Evolutionary conservation across 805 yeast species (phyloP).

Genomic region (Candida germanica): DNA sequence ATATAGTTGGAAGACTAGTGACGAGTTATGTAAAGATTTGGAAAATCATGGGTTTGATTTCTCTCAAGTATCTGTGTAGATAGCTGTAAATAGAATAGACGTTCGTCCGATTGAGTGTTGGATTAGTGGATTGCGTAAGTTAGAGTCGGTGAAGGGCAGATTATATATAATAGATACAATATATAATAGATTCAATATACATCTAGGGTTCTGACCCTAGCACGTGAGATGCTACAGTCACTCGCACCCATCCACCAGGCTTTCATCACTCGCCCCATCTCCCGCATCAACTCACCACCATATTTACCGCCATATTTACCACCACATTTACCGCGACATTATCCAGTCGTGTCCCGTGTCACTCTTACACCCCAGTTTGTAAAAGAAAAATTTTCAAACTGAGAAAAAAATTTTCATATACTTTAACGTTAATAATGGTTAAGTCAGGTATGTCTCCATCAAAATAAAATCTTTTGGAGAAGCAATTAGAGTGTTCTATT

Average conservation of each 20-base stretch:
- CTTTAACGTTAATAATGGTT: constrained; percentile 46
- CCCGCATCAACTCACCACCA: constrained; percentile 1
- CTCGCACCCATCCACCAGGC: background rate
- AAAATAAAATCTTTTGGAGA: too few species aligned
- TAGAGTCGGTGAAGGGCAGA: too few species aligned
- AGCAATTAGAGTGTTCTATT: too few species aligned
- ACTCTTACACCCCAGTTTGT: background rate
- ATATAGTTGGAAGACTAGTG: constrained; percentile 43
- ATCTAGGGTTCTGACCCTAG: constrained; percentile 7
- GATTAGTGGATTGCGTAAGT: too few species aligned
- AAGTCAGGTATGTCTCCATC: constrained; percentile 55
- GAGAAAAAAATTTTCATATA: constrained; percentile 8
- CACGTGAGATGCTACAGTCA: constrained; percentile 1
- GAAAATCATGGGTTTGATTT: constrained; percentile 43
- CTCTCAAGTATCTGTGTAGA: constrained; percentile 15
- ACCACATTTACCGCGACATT: background rate
- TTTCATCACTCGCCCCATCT: background rate
- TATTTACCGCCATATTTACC: background rate
- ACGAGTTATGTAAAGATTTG: constrained; percentile 49
- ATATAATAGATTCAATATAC: too few species aligned
- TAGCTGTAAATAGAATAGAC: background rate
- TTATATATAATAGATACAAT: too few species aligned
- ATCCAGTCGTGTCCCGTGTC: constrained; percentile 4
- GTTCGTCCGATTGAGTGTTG: too few species aligned
- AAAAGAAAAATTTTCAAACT: constrained; percentile 7